Conservation (phyloP, 495 filamentous ascomycete species). For the Tuber brumale region DNA sequence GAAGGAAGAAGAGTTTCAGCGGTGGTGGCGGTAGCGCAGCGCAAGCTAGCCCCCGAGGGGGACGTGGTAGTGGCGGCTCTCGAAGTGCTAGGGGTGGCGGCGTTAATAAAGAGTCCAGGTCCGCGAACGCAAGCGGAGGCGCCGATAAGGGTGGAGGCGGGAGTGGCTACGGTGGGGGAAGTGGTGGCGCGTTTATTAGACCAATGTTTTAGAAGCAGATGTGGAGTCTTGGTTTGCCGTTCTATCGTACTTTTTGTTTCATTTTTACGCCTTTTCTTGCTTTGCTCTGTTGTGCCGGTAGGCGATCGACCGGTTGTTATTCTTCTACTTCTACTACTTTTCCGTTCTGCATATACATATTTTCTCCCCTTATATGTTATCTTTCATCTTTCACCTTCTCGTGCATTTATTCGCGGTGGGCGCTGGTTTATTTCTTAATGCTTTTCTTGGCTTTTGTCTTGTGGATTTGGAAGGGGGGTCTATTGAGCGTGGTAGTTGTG, state of each 20-base stretch:
- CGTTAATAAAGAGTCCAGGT: not conserved
- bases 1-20: constrained; percentile 18
- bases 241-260: constrained; percentile 11
- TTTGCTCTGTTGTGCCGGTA: not conserved
- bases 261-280: constrained; percentile 4
- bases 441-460: not conserved
- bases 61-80: not conserved
- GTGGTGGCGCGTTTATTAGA: constrained; percentile 13
- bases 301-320: not conserved
- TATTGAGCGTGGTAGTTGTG: not conserved
- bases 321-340: not conserved
- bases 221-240: not conserved
- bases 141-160: not conserved
- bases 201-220: constrained; percentile 20
- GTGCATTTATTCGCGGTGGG: not conserved
- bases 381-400: not conserved
- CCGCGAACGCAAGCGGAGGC: not conserved
- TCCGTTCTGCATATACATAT: not conserved
- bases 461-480: not conserved
- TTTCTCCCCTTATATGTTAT: not conserved
- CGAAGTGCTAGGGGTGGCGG: constrained; percentile 13
- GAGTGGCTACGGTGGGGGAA: constrained; percentile 8
- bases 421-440: constrained; percentile 2
- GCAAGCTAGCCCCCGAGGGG: constrained; percentile 14
- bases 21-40: constrained; percentile 7